Base-by-base conservation (phyloP, 805 yeast species). In the Priceomyces castillae region DNA sequence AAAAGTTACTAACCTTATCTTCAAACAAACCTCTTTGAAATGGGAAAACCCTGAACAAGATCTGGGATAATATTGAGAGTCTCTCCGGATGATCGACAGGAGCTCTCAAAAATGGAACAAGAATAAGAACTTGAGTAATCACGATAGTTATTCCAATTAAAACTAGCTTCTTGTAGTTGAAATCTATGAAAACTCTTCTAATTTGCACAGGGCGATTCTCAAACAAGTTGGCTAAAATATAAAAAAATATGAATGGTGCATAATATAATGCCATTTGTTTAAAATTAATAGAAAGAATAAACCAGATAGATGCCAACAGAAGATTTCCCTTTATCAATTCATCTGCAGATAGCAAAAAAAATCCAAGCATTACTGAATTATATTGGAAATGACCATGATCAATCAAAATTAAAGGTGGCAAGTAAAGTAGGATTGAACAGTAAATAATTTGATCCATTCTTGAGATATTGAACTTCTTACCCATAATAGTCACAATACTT, bases 361-460 rank as follows among this genome's bases (percentile, higher is more conserved):
- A 69, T 0, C 99, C 99, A 28, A 94, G 76, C 98, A 94, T 92
- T 19, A 94, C 95, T 0, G 90, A 79, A 56, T 94, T 95, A 65
- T 81, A 92, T 66, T 95, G 99, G 67, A 94, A 94, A 65, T 94
- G 99, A 5, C 99, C 99, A 64, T 94, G 97, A 60, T 94, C 99
- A 37, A 94, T 82, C 44, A 94, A 72, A 35, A 86, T 75, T 46
- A 92, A 70, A 2, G 86, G 74, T 0, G 99, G 97, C 61, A 88
- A 95, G 59, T 84, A 80, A 26, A 94, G 61, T n/a, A 94, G 81
- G 14, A 90, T 81, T 1, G 89, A 84, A 0, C 89, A 80, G 12
- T 86, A 81, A 20, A 85, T 76, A 11, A 86, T 80, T 59, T 87
- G 95, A 54, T 86, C 88, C 56, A 87, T 78, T 31, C 92, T 76